Evolutionary conservation across 345 rosid species (phyloP), one percentile per base, ranked within the genome.

Genomic region (Aquilaria malaccensis): DNA sequence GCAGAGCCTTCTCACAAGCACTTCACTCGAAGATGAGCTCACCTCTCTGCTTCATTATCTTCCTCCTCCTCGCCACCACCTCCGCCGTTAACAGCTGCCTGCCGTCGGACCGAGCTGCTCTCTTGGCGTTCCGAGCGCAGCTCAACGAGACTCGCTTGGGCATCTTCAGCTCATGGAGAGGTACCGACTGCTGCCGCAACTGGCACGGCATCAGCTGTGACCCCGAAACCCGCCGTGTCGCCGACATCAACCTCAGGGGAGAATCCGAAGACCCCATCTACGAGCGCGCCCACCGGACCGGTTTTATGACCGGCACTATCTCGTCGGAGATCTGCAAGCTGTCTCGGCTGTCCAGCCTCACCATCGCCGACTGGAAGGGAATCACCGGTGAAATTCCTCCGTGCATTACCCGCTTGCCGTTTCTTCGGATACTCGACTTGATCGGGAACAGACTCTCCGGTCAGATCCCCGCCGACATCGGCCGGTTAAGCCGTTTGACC

Each of bases 171-270:
- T 65, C 96, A 1, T 93, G 98, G 98, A 79, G 69, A 9, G 97
- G 97, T 29, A 45, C 49, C 54, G 88, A 93, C 81, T 93, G 98
- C 68, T 93, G 98, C 73, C 82, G 72, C 62, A 84, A 76, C 70
- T 89, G 98, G 98, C 81, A 89, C 72, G 98, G 97, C 55, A 56
- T 93, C 56, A 85, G 89, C 77, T 93, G 98, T 61, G 91, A 93
- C 80, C 68, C 60, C 13, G 61, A 81, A 59, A 79, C 85, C 56
- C 66, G 60, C 67, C 83, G 75, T 49, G 94, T 93, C 41, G 94
- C 98, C 10, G 98, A 87, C 71, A 80, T 93, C 31, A 89, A 77
- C 76, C 96, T 93, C 59, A 84, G 98, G 0, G 98, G 98, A 6
- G 95, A 92, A 67, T 86, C 98, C 2, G 85, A 89, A 52, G 96